Evolutionary conservation across 805 yeast genomes (phyloP).

Genomic region (Candida cerambycidarum): DNA sequence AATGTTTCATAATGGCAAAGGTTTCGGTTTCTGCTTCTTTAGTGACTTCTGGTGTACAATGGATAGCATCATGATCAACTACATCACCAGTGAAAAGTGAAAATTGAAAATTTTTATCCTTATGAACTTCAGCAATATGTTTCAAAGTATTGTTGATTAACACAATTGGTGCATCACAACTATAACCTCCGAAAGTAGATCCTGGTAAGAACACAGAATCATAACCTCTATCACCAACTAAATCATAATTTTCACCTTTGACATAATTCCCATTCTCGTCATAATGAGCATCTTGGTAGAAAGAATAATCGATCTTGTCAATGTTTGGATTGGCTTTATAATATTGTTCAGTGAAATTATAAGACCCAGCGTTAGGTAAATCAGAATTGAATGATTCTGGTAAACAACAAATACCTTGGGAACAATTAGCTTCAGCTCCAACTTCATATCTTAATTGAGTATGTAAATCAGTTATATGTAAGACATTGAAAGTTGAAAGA

Average conservation of each 20-base stretch:
- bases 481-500: slow-evolving; percentile 51
- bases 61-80: slow-evolving; percentile 63
- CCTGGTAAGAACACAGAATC: slow-evolving; percentile 45
- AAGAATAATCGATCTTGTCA: slow-evolving; percentile 11
- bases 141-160: slow-evolving; percentile 58
- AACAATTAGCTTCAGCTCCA: slow-evolving; percentile 60
- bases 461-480: slow-evolving; percentile 70
- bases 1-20: slow-evolving; percentile 57
- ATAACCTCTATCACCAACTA: slow-evolving; percentile 21
- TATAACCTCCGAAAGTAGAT: slow-evolving; percentile 58
- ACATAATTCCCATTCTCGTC: slow-evolving; percentile 23
- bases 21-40: slow-evolving; percentile 71
- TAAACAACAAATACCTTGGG: slow-evolving; percentile 60
- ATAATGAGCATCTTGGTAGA: slow-evolving; percentile 29
- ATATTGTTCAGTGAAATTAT: slow-evolving; percentile 33
- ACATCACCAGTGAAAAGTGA: slow-evolving; percentile 72
- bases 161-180: slow-evolving; percentile 66
- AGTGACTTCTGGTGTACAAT: slow-evolving; percentile 58
- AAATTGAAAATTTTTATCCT: slow-evolving; percentile 49
- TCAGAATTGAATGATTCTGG: slow-evolving; percentile 44
- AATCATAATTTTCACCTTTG: slow-evolving; percentile 36
- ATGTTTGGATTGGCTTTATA: slow-evolving; percentile 14
- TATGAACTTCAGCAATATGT: slow-evolving; percentile 15
- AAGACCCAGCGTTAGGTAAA: slow-evolving; percentile 20
- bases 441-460: slow-evolving; percentile 52